These are phyloP conservation scores for Vanrija pseudolonga DNA, from an alignment of 1,284 basidiomycete species.

Conservation along the genomic window DNA sequence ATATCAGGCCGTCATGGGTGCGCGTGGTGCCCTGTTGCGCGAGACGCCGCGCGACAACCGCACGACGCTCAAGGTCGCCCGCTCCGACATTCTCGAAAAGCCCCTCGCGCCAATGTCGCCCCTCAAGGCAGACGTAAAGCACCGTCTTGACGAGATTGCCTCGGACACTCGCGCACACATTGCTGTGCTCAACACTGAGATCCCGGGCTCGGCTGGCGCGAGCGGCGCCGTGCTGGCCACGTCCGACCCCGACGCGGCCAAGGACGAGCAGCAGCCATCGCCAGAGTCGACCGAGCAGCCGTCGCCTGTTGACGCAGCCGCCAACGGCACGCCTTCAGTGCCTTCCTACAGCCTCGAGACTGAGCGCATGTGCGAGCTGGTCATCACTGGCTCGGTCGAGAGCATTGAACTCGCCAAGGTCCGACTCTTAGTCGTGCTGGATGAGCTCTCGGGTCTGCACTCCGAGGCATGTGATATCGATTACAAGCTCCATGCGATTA, in stretches of 20 bases:
- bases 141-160: constrained; percentile 86
- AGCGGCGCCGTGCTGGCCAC: constrained; percentile 30
- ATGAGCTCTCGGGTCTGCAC: constrained; percentile 88
- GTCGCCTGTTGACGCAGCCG: neutral
- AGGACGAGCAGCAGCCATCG: constrained; percentile 8
- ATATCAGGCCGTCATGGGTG: constrained; percentile 88
- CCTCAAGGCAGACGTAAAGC: constrained; percentile 81
- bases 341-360: constrained; percentile 72
- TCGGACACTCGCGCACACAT: constrained; percentile 82
- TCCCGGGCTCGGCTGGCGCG: constrained; percentile 16
- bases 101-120: constrained; percentile 63
- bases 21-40: constrained; percentile 81
- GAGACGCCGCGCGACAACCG: constrained; percentile 85
- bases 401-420: constrained; percentile 88
- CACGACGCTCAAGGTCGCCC: constrained; percentile 79
- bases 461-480: constrained; percentile 90
- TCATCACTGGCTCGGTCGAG: constrained; percentile 79
- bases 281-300: constrained; percentile 5
- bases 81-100: constrained; percentile 86
- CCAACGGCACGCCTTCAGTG: constrained; percentile 1
- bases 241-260: constrained; percentile 17
- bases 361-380: constrained; percentile 85
- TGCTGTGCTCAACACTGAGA: constrained; percentile 59
- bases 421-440: constrained; percentile 84
- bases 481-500: constrained; percentile 87